Conservation (phyloP, 306 rosid genomes). For the Quillaja saponaria region DNA sequence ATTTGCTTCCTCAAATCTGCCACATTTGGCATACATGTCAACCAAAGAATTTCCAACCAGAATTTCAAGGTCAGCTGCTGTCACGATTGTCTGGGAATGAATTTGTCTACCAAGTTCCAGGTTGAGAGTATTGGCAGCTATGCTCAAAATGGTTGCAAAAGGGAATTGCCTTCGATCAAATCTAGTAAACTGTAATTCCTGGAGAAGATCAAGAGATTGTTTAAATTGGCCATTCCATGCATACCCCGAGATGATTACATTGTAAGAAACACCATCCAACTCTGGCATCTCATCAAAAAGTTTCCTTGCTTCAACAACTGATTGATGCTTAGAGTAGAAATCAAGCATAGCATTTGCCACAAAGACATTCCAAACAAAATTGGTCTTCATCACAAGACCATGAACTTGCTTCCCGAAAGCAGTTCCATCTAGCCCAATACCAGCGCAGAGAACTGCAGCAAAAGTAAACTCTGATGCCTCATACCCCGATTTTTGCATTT, state of each 20-base stretch:
- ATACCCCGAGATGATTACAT: slow-evolving; percentile 58
- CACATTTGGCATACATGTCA: slow-evolving; percentile 93
- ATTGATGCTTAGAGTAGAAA: slow-evolving; percentile 76
- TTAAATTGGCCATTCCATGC: slow-evolving; percentile 59
- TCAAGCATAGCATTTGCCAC: slow-evolving; percentile 90
- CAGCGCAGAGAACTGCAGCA: slow-evolving; percentile 70
- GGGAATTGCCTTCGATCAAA: slow-evolving; percentile 75
- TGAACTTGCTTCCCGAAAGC: slow-evolving; percentile 73
- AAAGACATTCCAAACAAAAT: slow-evolving; percentile 71
- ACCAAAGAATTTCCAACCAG: slow-evolving; percentile 79
- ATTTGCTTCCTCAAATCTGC: slow-evolving; percentile 61
- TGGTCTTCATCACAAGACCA: slow-evolving; percentile 59
- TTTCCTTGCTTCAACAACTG: slow-evolving; percentile 47
- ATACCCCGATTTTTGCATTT: slow-evolving; percentile 59
- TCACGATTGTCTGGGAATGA: slow-evolving; percentile 69
- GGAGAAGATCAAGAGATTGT: slow-evolving; percentile 58
- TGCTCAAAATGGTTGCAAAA: slow-evolving; percentile 71
- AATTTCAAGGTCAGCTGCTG: slow-evolving; percentile 50
- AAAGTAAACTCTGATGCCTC: slow-evolving; percentile 76
- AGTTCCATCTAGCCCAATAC: slow-evolving; percentile 58
- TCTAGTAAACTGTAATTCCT: slow-evolving; percentile 52
- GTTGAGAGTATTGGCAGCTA: slow-evolving; percentile 62
- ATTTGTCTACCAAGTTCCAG: slow-evolving; percentile 72
- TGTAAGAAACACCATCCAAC: slow-evolving; percentile 81
- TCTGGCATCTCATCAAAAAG: slow-evolving; percentile 78